Evolutionary conservation across 2,329 filamentous ascomycete genomes (phyloP).

Genomic region (Exophiala calicioides): DNA sequence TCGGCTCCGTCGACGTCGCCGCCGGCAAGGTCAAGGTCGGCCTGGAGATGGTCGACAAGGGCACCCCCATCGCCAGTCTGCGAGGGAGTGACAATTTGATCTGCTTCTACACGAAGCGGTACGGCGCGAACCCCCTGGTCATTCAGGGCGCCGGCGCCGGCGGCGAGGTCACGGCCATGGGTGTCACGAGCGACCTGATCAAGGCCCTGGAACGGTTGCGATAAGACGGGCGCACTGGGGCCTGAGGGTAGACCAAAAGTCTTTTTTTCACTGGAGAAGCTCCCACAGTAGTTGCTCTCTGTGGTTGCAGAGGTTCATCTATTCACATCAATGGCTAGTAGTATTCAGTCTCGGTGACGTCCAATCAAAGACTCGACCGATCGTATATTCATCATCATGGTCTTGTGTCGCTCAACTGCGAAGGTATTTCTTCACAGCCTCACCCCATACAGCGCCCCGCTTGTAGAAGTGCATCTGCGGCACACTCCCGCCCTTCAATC

Average conservation of each 20-base stretch:
- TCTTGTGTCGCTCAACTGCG: conserved; percentile 3
- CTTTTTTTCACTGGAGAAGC: not conserved
- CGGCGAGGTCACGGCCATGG: conserved; percentile 96
- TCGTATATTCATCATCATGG: too few species aligned
- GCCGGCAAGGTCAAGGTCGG: conserved; percentile 85
- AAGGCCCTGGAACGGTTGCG: conserved; percentile 78
- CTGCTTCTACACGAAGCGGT: conserved; percentile 95
- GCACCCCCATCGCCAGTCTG: conserved; percentile 86
- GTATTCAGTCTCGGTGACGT: too few species aligned
- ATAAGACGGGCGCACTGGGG: too few species aligned
- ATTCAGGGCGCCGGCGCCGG: conserved; percentile 93
- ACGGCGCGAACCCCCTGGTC: conserved; percentile 86
- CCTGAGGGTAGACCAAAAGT: conserved; percentile 4
- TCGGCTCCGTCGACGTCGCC: conserved; percentile 87
- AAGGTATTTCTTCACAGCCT: conserved; percentile 53
- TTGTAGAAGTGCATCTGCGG: conserved; percentile 63
- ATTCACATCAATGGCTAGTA: too few species aligned
- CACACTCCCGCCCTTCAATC: conserved; percentile 57
- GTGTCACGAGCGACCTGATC: conserved; percentile 88
- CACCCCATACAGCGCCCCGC: conserved; percentile 57
- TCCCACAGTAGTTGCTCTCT: too few species aligned
- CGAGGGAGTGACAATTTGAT: conserved; percentile 99
- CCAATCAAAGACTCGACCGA: too few species aligned
- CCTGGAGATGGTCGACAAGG: conserved; percentile 81
- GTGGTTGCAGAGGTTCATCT: too few species aligned